Evolutionary conservation across 345 rosid genomes (phyloP).

Genomic region (Anacardium occidentale): DNA sequence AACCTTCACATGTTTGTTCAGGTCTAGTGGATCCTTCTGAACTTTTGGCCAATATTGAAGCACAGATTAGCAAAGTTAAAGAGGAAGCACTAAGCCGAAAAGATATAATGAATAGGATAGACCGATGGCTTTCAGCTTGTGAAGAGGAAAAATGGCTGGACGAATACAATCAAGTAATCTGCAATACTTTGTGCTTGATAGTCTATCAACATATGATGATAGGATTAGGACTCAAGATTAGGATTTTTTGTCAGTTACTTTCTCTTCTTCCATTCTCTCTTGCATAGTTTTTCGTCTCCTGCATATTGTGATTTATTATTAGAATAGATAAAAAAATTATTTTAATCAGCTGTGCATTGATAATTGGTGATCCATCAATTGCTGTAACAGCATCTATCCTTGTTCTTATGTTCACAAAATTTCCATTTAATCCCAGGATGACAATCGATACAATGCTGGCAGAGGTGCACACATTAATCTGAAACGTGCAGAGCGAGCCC

Average conservation of each 20-base stretch:
- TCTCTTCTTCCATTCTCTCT: not conserved
- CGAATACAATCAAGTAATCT: constrained; percentile 75
- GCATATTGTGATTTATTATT: constrained; percentile 5
- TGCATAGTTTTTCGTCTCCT: not conserved
- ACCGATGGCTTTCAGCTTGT: constrained; percentile 89
- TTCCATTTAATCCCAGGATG: constrained; percentile 50
- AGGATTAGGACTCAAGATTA: not conserved
- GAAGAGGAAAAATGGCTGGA: constrained; percentile 98
- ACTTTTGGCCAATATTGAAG: constrained; percentile 77
- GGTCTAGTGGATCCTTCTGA: constrained; percentile 94
- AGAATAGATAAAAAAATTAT: no score
- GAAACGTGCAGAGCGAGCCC: constrained; percentile 90
- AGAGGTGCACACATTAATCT: constrained; percentile 93
- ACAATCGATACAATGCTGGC: constrained; percentile 77
- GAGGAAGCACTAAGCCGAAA: constrained; percentile 82
- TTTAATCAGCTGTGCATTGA: not conserved
- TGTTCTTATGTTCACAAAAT: not conserved
- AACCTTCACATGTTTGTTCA: constrained; percentile 26
- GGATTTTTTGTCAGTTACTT: not conserved
- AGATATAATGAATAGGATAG: constrained; percentile 92
- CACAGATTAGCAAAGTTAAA: constrained; percentile 67
- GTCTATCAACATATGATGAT: not conserved
- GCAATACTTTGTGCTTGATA: constrained; percentile 12
- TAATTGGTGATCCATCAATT: constrained; percentile 6
- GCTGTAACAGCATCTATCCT: not conserved